phyloP scores from a whole-genome alignment of 2,329 filamentous ascomycete genomes.

The Diaporthe australafricana region DNA sequence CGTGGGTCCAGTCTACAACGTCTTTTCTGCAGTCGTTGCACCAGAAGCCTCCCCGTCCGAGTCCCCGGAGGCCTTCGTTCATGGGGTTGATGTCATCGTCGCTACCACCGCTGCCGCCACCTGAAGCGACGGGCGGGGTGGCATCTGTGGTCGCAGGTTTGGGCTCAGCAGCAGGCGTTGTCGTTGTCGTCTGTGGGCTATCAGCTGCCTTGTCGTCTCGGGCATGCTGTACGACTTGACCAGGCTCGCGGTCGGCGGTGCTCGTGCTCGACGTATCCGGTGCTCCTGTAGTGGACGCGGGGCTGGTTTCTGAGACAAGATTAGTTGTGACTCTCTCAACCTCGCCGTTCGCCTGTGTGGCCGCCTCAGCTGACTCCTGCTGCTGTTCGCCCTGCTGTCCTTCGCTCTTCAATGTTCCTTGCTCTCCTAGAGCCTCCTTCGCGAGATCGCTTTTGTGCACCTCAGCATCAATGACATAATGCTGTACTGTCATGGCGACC shows the following conservation, averaged over 20 bases:
- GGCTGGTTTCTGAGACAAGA: background rate
- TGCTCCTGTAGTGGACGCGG: too few relatives aligned
- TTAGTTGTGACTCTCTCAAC: background rate
- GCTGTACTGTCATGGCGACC: conserved; percentile 37
- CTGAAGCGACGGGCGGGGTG: background rate
- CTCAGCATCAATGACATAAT: conserved; percentile 36
- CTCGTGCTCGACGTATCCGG: background rate
- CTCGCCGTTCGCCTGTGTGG: background rate
- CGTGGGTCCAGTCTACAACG: conserved; percentile 27
- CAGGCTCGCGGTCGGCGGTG: background rate
- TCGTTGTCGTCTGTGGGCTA: background rate
- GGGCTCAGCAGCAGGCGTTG: background rate
- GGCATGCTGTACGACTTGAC: too few relatives aligned
- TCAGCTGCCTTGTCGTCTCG: background rate
- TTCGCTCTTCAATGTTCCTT: background rate
- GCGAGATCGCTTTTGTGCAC: background rate
- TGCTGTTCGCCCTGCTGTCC: background rate
- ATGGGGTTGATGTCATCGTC: background rate
- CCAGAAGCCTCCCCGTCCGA: background rate
- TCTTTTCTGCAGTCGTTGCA: conserved; percentile 15
- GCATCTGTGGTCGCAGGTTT: background rate
- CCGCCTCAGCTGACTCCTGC: background rate
- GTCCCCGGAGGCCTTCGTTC: background rate
- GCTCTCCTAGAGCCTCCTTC: background rate
- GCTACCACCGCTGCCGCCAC: rapidly evolving